phyloP scores from a whole-genome alignment of 345 rosid species.

The Citrus glauca region DNA sequence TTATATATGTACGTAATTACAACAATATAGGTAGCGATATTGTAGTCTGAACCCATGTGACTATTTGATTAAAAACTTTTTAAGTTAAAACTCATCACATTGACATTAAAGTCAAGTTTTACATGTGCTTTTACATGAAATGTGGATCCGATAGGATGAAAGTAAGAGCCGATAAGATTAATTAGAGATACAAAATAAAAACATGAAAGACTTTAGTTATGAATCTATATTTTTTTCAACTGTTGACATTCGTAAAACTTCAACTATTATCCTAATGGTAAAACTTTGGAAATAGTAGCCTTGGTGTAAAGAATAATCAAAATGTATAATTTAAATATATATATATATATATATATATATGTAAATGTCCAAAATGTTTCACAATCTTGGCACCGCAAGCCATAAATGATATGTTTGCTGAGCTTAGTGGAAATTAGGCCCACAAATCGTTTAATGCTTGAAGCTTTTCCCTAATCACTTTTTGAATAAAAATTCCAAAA shows the following conservation, averaged over 20 bases:
- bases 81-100: background rate
- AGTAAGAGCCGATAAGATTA: background rate
- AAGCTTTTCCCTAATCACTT: constrained; percentile 20
- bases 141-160: too few species aligned
- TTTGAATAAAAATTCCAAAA: background rate
- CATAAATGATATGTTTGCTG: background rate
- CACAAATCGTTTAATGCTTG: constrained; percentile 24
- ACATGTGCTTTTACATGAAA: background rate
- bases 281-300: background rate
- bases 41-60: background rate
- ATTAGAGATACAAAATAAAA: too few species aligned
- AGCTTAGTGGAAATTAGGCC: constrained; percentile 13
- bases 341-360: too few species aligned
- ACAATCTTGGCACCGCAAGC: background rate
- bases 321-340: background rate
- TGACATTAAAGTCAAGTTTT: background rate
- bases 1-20: too few species aligned
- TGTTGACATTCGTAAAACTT: too few species aligned
- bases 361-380: background rate
- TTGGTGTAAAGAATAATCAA: background rate
- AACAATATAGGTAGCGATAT: too few species aligned
- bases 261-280: too few species aligned
- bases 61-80: background rate
- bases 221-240: too few species aligned
- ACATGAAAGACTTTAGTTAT: background rate